Evolutionary conservation across 371 early-diverging fungal genomes (phyloP), one percentile per base, ranked within the genome.

Genomic region (Mucor sp.): DNA sequence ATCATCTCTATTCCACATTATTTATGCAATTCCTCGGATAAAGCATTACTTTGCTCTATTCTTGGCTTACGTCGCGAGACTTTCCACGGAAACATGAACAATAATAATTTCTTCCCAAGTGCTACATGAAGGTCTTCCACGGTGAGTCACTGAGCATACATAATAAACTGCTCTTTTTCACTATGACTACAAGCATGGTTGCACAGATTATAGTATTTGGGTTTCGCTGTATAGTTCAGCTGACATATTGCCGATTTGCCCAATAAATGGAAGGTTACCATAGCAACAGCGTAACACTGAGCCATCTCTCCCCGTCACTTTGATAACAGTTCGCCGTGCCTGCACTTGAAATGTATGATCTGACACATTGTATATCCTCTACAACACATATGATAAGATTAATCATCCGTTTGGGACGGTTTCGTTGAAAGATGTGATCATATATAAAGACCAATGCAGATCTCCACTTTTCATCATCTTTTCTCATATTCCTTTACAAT

Each of bases 391-490:
- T 19, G 6, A 32, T 57, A 30, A n/a, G 57, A 57, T 57, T 57
- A 57, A 32, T 57, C 57, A 57, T 57, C 57, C 32, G n/a, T 57
- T 27, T 25, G 57, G 57, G 57, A 57, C 57, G 57, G 17, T 57
- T 57, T 19, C 27, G 27, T 4, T 32, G 6, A 6, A 19, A n/a
- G 15, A 33, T 28, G 41, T 5, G 4, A 14, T 5, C 1, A 57
- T 32, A 57, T 57, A 57, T 57, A 57, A 57, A 33, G 50, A 11
- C 12, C 33, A n/a, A 32, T 33, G 32, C n/a, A 7, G 53, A 57
- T 57, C 33, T 57, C 33, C 9, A 1, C 17, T 57, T 21, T 30
- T 33, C 32, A 15, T 33, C 30, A 30, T 32, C 28, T 19, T 25
- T 57, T 6, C 41, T 55, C 28, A 27, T 15, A 27, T 32, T n/a